phyloP scores from a whole-genome alignment of 192 early-diverging fungal species.

The Powellomyces hirtus region DNA sequence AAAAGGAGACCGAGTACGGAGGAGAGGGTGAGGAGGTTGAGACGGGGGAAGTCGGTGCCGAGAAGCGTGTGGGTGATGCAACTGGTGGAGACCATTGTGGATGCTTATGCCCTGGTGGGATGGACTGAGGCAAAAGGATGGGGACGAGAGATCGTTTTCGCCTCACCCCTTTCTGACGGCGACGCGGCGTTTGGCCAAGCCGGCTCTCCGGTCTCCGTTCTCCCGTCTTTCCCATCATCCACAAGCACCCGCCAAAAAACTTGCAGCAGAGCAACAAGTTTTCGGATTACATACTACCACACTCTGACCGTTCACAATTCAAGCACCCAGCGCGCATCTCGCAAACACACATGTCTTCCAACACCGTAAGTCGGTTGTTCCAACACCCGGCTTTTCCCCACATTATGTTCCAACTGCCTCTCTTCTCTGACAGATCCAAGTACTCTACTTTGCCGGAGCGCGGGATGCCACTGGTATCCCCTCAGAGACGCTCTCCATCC shows the following conservation, averaged over 20 bases:
- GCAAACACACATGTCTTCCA: no score
- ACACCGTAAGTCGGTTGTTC: no score
- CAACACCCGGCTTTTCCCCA: no score
- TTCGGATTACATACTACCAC: no score
- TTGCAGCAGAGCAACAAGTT: no score
- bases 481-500: constrained; percentile 43
- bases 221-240: no score
- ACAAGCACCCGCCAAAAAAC: no score
- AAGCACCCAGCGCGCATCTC: no score
- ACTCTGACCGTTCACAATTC: no score
- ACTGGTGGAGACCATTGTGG: neutral
- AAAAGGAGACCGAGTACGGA: constrained; percentile 9
- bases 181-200: no score
- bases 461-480: constrained; percentile 46
- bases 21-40: constrained; percentile 19
- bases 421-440: constrained; percentile 40
- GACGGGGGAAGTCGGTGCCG: constrained; percentile 1
- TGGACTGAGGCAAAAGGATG: neutral
- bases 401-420: neutral
- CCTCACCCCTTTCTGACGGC: neutral
- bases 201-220: no score
- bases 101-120: neutral
- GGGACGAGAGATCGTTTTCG: neutral
- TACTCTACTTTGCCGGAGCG: constrained; percentile 63
- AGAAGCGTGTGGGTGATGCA: neutral